These are phyloP conservation scores for Fusarium algeriense DNA, from an alignment of 2,329 filamentous ascomycete genomes.

Conservation along the genomic window DNA sequence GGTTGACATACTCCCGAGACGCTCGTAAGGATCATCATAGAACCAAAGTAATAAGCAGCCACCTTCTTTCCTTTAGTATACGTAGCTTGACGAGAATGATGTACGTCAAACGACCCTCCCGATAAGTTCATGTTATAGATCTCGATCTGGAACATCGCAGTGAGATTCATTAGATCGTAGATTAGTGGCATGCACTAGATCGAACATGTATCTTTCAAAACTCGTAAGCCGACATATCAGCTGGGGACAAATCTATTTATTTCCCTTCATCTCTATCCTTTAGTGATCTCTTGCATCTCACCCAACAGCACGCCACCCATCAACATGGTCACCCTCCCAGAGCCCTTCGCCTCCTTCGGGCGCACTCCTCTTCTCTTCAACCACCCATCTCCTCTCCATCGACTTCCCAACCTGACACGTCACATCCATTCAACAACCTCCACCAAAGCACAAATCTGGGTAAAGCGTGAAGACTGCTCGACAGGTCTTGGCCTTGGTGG, in stretches of 20 bases:
- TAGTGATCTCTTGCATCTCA: no score
- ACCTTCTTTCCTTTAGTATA: rapidly evolving
- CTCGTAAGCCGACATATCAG: no score
- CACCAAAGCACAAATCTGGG: neutral
- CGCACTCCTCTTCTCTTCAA: neutral
- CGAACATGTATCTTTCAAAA: no score
- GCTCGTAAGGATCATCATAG: neutral
- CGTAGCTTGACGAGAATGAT: neutral
- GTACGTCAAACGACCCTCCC: no score
- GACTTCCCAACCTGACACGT: neutral
- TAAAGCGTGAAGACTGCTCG: neutral
- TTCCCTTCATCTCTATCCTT: no score
- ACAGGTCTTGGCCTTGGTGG: neutral
- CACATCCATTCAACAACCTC: neutral
- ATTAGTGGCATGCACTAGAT: no score
- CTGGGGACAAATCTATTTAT: no score
- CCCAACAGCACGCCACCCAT: rapidly evolving
- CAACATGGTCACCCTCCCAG: neutral
- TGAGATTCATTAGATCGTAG: no score
- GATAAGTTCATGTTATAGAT: no score
- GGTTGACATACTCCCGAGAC: neutral
- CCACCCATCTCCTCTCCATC: neutral
- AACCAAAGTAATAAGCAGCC: neutral
- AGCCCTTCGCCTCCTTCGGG: neutral
- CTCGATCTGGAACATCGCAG: no score